Evolutionary conservation across 192 early-diverging fungal species (phyloP).

Genomic region (Backusella mclennaniae): DNA sequence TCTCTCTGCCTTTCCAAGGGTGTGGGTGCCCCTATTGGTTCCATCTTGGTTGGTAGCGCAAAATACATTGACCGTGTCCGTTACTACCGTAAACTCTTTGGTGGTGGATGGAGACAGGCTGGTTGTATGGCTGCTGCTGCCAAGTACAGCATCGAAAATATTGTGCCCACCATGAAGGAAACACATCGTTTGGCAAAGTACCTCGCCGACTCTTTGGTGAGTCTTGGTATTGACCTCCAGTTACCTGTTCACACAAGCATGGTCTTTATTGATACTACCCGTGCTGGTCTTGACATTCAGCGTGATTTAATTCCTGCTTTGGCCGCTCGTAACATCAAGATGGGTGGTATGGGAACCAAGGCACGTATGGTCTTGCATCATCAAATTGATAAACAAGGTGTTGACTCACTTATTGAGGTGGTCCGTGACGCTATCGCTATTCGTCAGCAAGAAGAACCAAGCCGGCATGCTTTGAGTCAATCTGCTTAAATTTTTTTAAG

Average conservation of each 20-base stretch:
- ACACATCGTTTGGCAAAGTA: conserved; percentile 65
- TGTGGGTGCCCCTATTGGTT: conserved; percentile 89
- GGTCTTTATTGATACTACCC: conserved; percentile 66
- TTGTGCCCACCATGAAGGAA: conserved; percentile 65
- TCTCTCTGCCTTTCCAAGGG: conserved; percentile 91
- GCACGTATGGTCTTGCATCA: conserved; percentile 71
- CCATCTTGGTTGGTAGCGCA: conserved; percentile 73
- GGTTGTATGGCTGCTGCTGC: conserved; percentile 80
- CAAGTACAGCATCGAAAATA: conserved; percentile 67
- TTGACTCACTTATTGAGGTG: conserved; percentile 48
- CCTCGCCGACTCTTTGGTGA: conserved; percentile 58
- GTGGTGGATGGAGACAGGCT: conserved; percentile 92
- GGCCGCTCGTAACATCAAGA: conserved; percentile 50
- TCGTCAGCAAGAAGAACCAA: conserved; percentile 7
- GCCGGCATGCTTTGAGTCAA: conserved; percentile 12
- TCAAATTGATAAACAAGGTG: conserved; percentile 56
- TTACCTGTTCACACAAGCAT: conserved; percentile 86
- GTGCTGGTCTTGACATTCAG: conserved; percentile 46
- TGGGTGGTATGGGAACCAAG: conserved; percentile 47
- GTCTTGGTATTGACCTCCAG: conserved; percentile 62
- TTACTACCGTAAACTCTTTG: conserved; percentile 86
- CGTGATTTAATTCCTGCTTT: conserved; percentile 43
- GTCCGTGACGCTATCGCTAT: conserved; percentile 12
- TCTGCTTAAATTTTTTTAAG: conserved; percentile 13
- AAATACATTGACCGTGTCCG: conserved; percentile 72